Evolutionary conservation across 1,139 yeast species (phyloP), one percentile per base, ranked within the genome.

Genomic region (Suhomyces atakaporum): DNA sequence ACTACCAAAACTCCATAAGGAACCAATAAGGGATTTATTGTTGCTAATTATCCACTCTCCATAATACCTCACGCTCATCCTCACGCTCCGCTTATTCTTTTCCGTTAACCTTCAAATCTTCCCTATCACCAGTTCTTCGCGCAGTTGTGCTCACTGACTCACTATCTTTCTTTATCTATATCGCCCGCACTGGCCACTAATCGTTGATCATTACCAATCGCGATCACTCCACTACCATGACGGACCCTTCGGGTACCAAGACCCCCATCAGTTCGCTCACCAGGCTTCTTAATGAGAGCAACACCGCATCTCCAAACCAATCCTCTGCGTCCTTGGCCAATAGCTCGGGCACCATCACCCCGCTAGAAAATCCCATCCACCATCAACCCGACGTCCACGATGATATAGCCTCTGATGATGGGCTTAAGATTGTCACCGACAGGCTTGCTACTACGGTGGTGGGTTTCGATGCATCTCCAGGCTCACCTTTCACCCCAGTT

Each of bases 201-300:
- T 18, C 20, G 8, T 6, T 18, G 5, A 5, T 18, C 20, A 18
- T 18, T 18, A 5, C 8, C 20, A 18, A 5, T 18, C 5, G 8
- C 8, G 5, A 7, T 10, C 6, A 7, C 27, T 12, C 16, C 33
- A 20, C 24, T 16, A 9, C 12, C 11, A n/a, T 10, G 12, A 24
- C 27, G 12, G 15, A 7, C 16, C 26, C 36, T 12, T 7, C 33
- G 14, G 28, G 43, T 18, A 37, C 38, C 11, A 46, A 50, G 38
- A 47, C 53, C 19, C 54, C 54, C 23, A 49, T 66, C 29, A 59
- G 68, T 35, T 67, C 75, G n/a, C 60, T 71, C 45, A 71, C 77
- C 11, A 52, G 72, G 38, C 62, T 71, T 16, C 56, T 71, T 43
- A 63, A 66, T 41, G 75, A 69, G 42, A 62, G 68, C 19, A 54